Evolutionary conservation across 1,139 yeast genomes (phyloP), one percentile per base, ranked within the genome.

Genomic region (Scheffersomyces quercinus): DNA sequence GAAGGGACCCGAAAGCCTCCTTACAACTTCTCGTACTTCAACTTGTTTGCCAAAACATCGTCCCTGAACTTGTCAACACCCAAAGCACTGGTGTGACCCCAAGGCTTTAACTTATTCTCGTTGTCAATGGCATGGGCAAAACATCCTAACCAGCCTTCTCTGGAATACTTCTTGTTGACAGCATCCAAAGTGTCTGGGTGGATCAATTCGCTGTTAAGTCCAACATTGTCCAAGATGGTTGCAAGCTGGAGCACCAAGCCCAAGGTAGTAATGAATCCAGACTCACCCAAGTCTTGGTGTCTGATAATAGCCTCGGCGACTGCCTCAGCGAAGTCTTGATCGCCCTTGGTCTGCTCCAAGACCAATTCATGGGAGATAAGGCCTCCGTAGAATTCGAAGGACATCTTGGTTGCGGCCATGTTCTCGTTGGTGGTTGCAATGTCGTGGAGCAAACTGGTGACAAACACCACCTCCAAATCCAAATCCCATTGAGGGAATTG

Each of bases 351-450:
- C 28, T 58, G 52, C 20, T 56, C 40, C 37, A 62, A 50, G 1
- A 68, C 47, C 47, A 67, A 55, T 12, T 67, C 70, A 13, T 68
- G 50, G 3, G 72, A 58, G 35, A 68, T 39, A 12, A 67, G 48
- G 3, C 73, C 74, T 3, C 74, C 74, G 45, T 62, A 67, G 44
- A 66, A 66, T 46, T 68, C 74, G 52, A 68, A 68, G 24, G 73
- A 68, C 59, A 68, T 54, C 45, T 68, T 66, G 29, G 74, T 68
- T 15, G 64, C 64, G 10, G 49, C 49, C 70, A 68, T 65, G 42
- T 68, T 67, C 41, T 65, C 60, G 30, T 59, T 60, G 13, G 72
- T 68, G 39, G 73, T 67, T 4, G 66, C 73, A 41, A 68, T 67
- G 47, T 68, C 73, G 49, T 68, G 74, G 35, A 68, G 57, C 47